Conservation (phyloP, 2,329 filamentous ascomycete species). For the Arthrobotrys megalospora region DNA sequence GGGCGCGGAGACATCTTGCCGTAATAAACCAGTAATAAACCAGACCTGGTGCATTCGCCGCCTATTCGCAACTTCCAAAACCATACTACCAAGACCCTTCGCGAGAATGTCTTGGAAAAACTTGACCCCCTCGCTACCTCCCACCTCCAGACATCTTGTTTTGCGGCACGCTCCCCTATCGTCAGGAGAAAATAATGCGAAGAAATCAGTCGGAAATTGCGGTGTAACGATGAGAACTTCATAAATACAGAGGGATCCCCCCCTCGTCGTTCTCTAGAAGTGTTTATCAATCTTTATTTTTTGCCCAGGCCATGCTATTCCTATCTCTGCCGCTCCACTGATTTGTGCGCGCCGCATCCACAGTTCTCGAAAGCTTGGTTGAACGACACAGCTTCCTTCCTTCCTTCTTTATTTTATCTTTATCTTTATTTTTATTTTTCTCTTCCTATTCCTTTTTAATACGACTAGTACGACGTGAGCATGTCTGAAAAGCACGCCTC, state of each 20-base stretch:
- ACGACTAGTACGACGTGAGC: constrained; percentile 4
- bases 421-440: constrained; percentile 7
- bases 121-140: constrained; percentile 47
- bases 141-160: constrained; percentile 44
- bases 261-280: constrained; percentile 18
- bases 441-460: constrained; percentile 21
- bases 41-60: constrained; percentile 30
- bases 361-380: constrained; percentile 30
- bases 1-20: constrained; percentile 47
- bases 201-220: constrained; percentile 15
- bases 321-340: constrained; percentile 40
- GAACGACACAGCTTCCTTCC: constrained; percentile 22
- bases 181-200: constrained; percentile 31
- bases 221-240: constrained; percentile 47
- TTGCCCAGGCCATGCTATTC: constrained; percentile 51
- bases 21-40: constrained; percentile 13
- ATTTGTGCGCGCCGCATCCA: constrained; percentile 42
- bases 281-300: constrained; percentile 15
- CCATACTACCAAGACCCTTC: constrained; percentile 53
- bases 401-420: constrained; percentile 2
- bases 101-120: constrained; percentile 61
- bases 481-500: constrained; percentile 52
- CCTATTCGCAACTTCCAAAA: constrained; percentile 54
- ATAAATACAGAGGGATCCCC: constrained; percentile 55
- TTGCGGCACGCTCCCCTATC: constrained; percentile 32